Evolutionary conservation across 441 rosid genomes (phyloP).

Genomic region (Brassica balearica): DNA sequence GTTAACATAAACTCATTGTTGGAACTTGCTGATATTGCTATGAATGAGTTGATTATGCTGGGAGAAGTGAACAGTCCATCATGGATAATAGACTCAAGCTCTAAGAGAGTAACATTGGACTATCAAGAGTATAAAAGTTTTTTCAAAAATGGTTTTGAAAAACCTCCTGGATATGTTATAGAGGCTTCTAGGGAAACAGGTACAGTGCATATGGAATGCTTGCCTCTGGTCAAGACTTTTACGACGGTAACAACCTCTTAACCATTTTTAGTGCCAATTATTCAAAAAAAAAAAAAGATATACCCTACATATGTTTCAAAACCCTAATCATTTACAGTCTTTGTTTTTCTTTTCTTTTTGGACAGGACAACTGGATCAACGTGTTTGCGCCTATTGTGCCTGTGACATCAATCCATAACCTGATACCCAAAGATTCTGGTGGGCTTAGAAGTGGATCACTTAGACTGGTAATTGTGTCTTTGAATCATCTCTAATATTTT

Average conservation of each 20-base stretch:
- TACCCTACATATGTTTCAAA: not conserved
- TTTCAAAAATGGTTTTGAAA: conserved; percentile 24
- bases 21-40: conserved; percentile 46
- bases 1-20: conserved; percentile 21
- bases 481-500: conserved; percentile 2
- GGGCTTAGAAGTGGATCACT: conserved; percentile 48
- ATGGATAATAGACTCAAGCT: conserved; percentile 45
- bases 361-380: conserved; percentile 48
- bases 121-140: conserved; percentile 44
- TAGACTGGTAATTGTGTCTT: conserved; percentile 39
- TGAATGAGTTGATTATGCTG: conserved; percentile 50
- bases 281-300: not conserved
- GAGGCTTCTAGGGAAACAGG: conserved; percentile 56
- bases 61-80: conserved; percentile 42
- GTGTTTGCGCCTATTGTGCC: conserved; percentile 47
- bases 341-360: not conserved
- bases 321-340: not conserved
- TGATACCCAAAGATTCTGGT: conserved; percentile 34
- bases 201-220: conserved; percentile 41
- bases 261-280: not conserved
- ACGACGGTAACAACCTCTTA: conserved; percentile 49
- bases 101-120: conserved; percentile 49
- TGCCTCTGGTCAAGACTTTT: conserved; percentile 49
- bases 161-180: conserved; percentile 41
- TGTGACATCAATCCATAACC: conserved; percentile 33